Percentiles rank a stretch among this genome's conserved stretches.
Evolutionary conservation across 2,329 filamentous ascomycete species (phyloP).

Genomic region (Fusarium floridanum): DNA sequence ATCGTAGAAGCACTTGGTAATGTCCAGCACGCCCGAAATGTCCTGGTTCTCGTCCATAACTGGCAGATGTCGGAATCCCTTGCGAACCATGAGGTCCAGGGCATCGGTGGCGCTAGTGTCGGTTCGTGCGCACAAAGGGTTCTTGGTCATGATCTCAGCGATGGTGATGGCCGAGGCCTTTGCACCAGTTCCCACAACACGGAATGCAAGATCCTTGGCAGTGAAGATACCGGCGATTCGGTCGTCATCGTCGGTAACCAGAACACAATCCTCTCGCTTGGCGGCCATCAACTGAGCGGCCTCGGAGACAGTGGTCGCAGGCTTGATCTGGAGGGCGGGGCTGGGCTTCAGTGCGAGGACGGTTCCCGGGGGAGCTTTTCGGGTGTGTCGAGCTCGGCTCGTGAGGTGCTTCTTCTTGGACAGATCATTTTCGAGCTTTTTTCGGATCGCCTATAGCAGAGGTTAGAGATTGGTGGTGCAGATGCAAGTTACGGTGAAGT

Average conservation of each 20-base stretch:
- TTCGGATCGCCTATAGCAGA: conserved; percentile 83
- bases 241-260: conserved; percentile 98
- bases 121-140: conserved; percentile 95
- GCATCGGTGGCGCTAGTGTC: conserved; percentile 99
- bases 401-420: conserved; percentile 94
- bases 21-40: conserved; percentile 97
- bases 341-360: conserved; percentile 96
- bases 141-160: conserved; percentile 99
- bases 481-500: conserved; percentile 21
- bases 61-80: conserved; percentile 96
- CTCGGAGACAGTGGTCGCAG: conserved; percentile 91
- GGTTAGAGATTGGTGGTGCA: conserved; percentile 27
- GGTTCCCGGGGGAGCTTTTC: conserved; percentile 95
- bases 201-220: conserved; percentile 97
- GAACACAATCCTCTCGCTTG: conserved; percentile 96
- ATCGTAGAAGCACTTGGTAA: conserved; percentile 99
- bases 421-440: conserved; percentile 96
- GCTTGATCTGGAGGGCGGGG: conserved; percentile 97
- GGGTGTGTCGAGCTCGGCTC: conserved; percentile 82
- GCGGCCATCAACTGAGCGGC: conserved; percentile 98
- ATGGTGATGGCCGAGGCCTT: conserved; percentile 93
- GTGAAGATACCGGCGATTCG: conserved; percentile 99
- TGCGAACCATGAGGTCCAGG: conserved; percentile 96
- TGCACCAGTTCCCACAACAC: conserved; percentile 90
- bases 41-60: conserved; percentile 99